A percentile compares a stretch with the other conserved stretches of the same genome.
Conservation (phyloP, 73 alveolate species). For the Paramecium pentaurelia region DNA sequence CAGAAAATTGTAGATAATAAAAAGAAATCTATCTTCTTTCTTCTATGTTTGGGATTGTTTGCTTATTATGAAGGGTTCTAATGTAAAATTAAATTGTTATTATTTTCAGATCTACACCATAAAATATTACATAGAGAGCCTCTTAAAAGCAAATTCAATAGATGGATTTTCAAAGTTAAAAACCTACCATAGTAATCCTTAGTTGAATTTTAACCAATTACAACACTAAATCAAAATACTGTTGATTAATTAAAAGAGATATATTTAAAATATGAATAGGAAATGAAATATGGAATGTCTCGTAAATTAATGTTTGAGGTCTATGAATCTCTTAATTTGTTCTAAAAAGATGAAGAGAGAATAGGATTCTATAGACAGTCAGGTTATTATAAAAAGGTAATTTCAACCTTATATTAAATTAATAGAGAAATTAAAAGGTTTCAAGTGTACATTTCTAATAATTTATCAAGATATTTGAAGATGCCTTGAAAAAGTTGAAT, state of each 20-base stretch:
- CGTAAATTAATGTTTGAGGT: slow-evolving; percentile 8
- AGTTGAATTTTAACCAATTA: not conserved
- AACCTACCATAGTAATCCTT: not conserved
- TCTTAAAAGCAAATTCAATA: not conserved
- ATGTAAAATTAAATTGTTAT: not conserved
- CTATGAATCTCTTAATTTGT: not conserved
- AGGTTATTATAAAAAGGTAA: slow-evolving; percentile 39
- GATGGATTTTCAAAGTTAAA: slow-evolving; percentile 20
- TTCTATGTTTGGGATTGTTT: not conserved
- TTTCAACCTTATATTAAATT: not conserved
- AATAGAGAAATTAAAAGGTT: slow-evolving; percentile 19
- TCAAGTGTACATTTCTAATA: not conserved
- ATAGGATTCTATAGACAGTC: slow-evolving; percentile 17
- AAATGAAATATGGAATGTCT: slow-evolving; percentile 6
- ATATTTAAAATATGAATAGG: not conserved
- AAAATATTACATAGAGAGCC: not conserved
- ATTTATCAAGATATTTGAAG: not conserved
- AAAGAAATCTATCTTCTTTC: slow-evolving; percentile 7
- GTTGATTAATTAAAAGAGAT: not conserved
- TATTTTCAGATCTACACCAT: not conserved
- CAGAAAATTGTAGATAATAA: not conserved
- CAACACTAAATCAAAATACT: not conserved
- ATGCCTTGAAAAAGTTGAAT: not conserved
- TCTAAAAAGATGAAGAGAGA: slow-evolving; percentile 42
- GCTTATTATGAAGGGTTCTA: not conserved